These are phyloP conservation scores for Mycena epipterygia DNA, from an alignment of 768 basidiomycete genomes.

Conservation along the genomic window DNA sequence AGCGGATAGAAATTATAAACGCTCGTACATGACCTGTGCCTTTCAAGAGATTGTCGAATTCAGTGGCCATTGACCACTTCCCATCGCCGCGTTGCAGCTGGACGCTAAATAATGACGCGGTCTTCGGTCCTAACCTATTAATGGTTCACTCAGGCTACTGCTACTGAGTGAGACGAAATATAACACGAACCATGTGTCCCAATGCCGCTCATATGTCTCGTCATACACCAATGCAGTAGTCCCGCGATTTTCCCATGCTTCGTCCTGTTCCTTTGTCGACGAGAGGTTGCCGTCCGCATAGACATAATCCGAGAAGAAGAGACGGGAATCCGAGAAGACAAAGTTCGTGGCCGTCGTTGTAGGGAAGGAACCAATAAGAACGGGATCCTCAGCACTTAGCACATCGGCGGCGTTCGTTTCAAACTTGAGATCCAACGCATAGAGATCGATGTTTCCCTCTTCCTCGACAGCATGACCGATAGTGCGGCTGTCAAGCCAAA, in stretches of 20 bases:
- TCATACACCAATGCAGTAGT: slow-evolving; percentile 82
- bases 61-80: slow-evolving; percentile 66
- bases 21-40: slow-evolving; percentile 77
- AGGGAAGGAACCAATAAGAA: slow-evolving; percentile 75
- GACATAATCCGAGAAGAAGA: slow-evolving; percentile 91
- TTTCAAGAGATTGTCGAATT: slow-evolving; percentile 71
- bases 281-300: slow-evolving; percentile 82
- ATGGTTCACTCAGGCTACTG: slow-evolving; percentile 40
- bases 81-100: slow-evolving; percentile 62
- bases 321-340: slow-evolving; percentile 62
- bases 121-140: slow-evolving; percentile 75
- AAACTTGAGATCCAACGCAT: slow-evolving; percentile 68
- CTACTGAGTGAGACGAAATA: not conserved
- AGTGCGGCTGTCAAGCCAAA: slow-evolving; percentile 84
- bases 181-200: slow-evolving; percentile 59
- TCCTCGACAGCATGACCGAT: slow-evolving; percentile 76
- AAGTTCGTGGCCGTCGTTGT: slow-evolving; percentile 80
- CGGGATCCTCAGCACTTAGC: slow-evolving; percentile 55
- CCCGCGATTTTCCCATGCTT: slow-evolving; percentile 80
- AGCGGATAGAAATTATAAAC: not conserved
- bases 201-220: slow-evolving; percentile 74
- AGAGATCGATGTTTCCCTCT: slow-evolving; percentile 69
- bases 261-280: slow-evolving; percentile 77
- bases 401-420: slow-evolving; percentile 43
- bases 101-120: slow-evolving; percentile 79